Evolutionary conservation across 1,139 yeast genomes (phyloP).

Genomic region (Candida gigantensis): DNA sequence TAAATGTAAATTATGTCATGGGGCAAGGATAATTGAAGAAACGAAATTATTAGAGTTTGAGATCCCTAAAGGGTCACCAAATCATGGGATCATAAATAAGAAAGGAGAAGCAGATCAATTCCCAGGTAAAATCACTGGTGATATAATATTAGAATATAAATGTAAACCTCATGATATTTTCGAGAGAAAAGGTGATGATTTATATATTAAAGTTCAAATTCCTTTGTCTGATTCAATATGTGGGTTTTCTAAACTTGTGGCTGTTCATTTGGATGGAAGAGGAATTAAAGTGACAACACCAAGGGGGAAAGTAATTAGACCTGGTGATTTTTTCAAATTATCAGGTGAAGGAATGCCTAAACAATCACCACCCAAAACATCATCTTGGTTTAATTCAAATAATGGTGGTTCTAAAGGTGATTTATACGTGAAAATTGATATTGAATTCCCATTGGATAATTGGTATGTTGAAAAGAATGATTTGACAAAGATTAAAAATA

Average conservation of each 20-base stretch:
- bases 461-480: conserved; percentile 76
- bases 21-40: conserved; percentile 62
- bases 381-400: conserved; percentile 36
- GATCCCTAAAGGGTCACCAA: conserved; percentile 68
- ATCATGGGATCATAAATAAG: conserved; percentile 62
- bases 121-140: conserved; percentile 76
- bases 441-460: conserved; percentile 81
- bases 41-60: conserved; percentile 77
- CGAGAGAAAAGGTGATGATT: conserved; percentile 61
- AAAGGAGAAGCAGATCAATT: conserved; percentile 77
- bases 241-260: conserved; percentile 69
- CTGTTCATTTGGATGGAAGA: conserved; percentile 83
- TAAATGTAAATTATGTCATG: conserved; percentile 75
- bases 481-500: conserved; percentile 49
- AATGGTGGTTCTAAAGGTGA: conserved; percentile 56
- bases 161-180: conserved; percentile 51
- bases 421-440: conserved; percentile 65
- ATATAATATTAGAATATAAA: conserved; percentile 62
- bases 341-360: conserved; percentile 87
- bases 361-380: conserved; percentile 29
- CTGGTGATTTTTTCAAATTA: conserved; percentile 70
- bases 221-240: conserved; percentile 79
- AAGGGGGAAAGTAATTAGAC: conserved; percentile 76
- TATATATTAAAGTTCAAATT: conserved; percentile 59
- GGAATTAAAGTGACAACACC: conserved; percentile 65